Evolutionary conservation across 83 land plant genomes (phyloP).

Genomic region (Larix sibirica): DNA sequence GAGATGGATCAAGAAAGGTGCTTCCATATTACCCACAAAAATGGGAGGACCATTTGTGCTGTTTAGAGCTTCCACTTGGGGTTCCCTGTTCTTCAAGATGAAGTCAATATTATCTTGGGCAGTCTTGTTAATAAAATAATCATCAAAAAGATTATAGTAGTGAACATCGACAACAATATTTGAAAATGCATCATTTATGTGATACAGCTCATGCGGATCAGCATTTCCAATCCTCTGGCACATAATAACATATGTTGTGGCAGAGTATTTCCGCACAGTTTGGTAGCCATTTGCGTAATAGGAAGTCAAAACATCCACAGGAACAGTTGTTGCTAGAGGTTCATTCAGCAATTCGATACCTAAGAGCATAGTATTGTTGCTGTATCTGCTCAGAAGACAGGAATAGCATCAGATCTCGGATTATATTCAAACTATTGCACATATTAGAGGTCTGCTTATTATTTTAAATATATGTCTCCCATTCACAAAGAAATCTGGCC

Average conservation of each 20-base stretch:
- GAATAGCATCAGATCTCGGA: background rate
- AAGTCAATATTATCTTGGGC: constrained; percentile 57
- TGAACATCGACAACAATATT: constrained; percentile 78
- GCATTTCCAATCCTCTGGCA: constrained; percentile 65
- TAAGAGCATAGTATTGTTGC: constrained; percentile 50
- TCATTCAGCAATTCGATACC: constrained; percentile 88
- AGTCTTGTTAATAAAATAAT: constrained; percentile 35
- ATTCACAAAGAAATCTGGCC: background rate
- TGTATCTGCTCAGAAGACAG: constrained; percentile 48
- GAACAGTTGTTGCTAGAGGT: constrained; percentile 60
- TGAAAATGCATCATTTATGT: constrained; percentile 46
- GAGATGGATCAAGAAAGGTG: background rate
- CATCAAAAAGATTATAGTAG: constrained; percentile 77
- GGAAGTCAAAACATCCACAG: constrained; percentile 47
- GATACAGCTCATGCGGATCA: constrained; percentile 41
- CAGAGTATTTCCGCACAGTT: constrained; percentile 64
- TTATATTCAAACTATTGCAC: background rate
- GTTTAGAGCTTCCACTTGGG: constrained; percentile 48
- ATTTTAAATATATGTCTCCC: background rate
- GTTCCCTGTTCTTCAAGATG: constrained; percentile 46
- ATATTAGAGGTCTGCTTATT: background rate
- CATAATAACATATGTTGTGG: constrained; percentile 49
- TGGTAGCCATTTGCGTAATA: constrained; percentile 76
- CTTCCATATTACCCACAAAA: constrained; percentile 56
- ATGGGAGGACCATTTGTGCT: constrained; percentile 63